Evolutionary conservation across 2,329 filamentous ascomycete genomes (phyloP).

Genomic region (Penicillium sp.): DNA sequence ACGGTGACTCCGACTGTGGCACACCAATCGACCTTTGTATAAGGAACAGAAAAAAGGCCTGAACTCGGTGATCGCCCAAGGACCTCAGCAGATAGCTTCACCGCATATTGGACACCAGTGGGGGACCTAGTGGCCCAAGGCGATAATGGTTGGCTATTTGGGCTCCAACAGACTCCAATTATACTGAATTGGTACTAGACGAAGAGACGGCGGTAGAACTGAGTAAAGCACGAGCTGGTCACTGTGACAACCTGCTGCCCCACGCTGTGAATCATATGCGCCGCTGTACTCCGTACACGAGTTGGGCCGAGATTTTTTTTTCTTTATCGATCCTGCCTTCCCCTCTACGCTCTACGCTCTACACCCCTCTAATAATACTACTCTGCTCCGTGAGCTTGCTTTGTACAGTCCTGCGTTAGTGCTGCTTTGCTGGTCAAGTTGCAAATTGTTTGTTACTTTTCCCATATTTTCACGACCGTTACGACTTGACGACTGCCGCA

Average conservation of each 20-base stretch:
- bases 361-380: constrained; percentile 6
- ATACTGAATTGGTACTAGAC: constrained; percentile 1
- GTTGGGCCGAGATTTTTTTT: constrained; percentile 13
- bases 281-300: constrained; percentile 12
- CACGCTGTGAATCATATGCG: constrained; percentile 10
- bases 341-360: constrained; percentile 8
- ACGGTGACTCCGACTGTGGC: neutral
- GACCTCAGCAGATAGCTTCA: constrained; percentile 19
- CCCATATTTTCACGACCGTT: constrained; percentile 17
- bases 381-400: constrained; percentile 18
- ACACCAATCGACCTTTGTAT: neutral
- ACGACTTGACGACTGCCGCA: constrained; percentile 22
- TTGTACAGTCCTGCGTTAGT: constrained; percentile 22
- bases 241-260: constrained; percentile 23
- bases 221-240: constrained; percentile 19
- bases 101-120: constrained; percentile 20
- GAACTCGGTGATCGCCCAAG: constrained; percentile 5
- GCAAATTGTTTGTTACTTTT: constrained; percentile 10
- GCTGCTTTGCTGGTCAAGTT: constrained; percentile 26
- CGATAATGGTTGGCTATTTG: constrained; percentile 8
- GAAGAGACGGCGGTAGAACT: neutral
- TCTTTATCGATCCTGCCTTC: constrained; percentile 14
- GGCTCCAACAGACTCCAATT: constrained; percentile 8
- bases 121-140: constrained; percentile 6
- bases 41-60: neutral